phyloP scores from a whole-genome alignment of 2,329 filamentous ascomycete species.

The Lachnum nothofagi region DNA sequence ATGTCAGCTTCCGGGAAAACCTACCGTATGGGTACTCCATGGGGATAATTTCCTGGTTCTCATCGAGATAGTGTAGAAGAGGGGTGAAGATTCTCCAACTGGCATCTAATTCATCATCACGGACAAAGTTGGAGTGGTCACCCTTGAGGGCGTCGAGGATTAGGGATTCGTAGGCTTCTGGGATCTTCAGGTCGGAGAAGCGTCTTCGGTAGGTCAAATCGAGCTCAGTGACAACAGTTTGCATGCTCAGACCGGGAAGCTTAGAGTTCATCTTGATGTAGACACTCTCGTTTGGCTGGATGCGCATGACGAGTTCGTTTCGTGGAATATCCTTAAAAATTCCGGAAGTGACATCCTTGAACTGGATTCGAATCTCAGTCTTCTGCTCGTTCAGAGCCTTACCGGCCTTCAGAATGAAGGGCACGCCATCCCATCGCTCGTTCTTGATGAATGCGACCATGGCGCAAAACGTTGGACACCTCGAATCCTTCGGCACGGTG shows the following conservation, averaged over 20 bases:
- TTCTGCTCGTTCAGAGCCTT: conserved; percentile 99
- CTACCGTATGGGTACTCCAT: conserved; percentile 99
- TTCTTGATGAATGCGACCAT: conserved; percentile 99
- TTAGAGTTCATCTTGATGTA: conserved; percentile 99
- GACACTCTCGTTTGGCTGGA: conserved; percentile 98
- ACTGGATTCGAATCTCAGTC: conserved; percentile 98
- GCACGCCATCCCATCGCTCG: conserved; percentile 97
- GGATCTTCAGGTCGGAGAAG: conserved; percentile 99
- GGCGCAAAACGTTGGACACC: conserved; percentile 96
- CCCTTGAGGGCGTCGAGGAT: conserved; percentile 97
- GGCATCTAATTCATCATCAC: conserved; percentile 92
- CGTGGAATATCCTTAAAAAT: conserved; percentile 99
- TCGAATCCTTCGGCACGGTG: conserved; percentile 92
- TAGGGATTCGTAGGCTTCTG: conserved; percentile 96
- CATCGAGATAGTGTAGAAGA: conserved; percentile 93
- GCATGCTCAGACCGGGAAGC: conserved; percentile 96
- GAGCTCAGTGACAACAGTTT: conserved; percentile 96
- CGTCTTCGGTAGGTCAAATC: conserved; percentile 96
- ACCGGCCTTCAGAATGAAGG: conserved; percentile 98
- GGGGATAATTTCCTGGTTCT: conserved; percentile 98
- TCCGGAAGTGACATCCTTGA: conserved; percentile 97
- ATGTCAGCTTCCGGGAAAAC: conserved; percentile 32
- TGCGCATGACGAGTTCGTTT: conserved; percentile 98
- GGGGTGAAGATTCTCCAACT: conserved; percentile 99
- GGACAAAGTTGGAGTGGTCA: conserved; percentile 98